Evolutionary conservation across 2,329 filamentous ascomycete species (phyloP).

Genomic region (Amauroascus verrucosus): DNA sequence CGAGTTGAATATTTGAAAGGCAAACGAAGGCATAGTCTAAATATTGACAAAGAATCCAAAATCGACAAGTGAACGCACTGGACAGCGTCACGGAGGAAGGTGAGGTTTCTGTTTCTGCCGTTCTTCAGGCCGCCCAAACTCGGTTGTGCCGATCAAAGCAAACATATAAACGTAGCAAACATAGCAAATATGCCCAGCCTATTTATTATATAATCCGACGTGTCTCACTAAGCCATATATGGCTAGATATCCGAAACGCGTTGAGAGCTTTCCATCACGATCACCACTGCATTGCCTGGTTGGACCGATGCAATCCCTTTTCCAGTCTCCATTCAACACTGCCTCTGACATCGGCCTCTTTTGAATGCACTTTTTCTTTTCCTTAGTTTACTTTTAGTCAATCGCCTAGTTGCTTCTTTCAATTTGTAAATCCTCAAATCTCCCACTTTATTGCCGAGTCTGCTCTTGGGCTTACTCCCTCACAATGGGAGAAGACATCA

Average conservation of each 20-base stretch:
- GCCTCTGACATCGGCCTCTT: background rate
- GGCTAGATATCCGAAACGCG: conserved; percentile 1
- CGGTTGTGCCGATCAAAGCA: background rate
- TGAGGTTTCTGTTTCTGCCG: background rate
- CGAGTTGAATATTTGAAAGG: too few relatives aligned
- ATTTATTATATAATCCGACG: conserved; percentile 4
- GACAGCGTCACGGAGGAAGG: too few relatives aligned
- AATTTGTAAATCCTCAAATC: background rate
- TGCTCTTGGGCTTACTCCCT: background rate
- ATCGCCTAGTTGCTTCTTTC: too few relatives aligned
- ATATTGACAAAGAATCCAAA: background rate
- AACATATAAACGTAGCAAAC: conserved; percentile 20
- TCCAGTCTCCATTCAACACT: background rate
- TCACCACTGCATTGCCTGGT: background rate
- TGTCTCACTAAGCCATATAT: conserved; percentile 7
- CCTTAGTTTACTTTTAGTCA: too few relatives aligned
- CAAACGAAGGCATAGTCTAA: background rate
- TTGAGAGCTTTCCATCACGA: conserved; percentile 9
- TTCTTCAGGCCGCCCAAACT: background rate
- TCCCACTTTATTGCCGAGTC: background rate
- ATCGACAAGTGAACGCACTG: background rate
- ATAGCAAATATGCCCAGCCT: background rate
- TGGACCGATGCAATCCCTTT: background rate
- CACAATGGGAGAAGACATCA: conserved; percentile 67
- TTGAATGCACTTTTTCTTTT: background rate